Conservation (phyloP, 257 asterid species). For the Solanum sitiens region DNA sequence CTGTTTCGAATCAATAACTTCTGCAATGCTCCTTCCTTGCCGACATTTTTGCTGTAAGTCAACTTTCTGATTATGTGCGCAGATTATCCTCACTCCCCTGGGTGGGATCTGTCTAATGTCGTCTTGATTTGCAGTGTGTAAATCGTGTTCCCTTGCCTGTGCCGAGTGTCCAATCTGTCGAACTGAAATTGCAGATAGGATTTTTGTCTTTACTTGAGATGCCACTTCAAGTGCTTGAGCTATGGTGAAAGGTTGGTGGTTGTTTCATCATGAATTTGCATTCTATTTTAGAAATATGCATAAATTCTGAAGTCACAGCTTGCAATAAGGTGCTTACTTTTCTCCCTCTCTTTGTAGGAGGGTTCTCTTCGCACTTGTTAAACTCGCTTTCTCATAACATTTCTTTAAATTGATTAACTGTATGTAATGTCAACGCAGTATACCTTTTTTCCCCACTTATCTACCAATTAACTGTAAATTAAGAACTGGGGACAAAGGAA, state of each 20-base stretch:
- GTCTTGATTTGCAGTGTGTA: conserved; percentile 61
- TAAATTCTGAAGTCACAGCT: conserved; percentile 5
- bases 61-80: not conserved
- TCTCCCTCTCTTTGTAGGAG: conserved; percentile 20
- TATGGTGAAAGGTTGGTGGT: not conserved
- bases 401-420: conserved; percentile 48
- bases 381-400: conserved; percentile 19
- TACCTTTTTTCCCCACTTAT: conserved; percentile 10
- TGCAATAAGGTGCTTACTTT: not conserved
- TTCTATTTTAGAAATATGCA: not conserved
- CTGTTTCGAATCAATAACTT: conserved; percentile 82
- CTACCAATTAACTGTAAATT: not conserved
- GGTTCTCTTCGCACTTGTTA: conserved; percentile 27
- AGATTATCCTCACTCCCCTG: not conserved
- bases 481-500: not conserved
- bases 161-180: conserved; percentile 86
- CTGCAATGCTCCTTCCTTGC: conserved; percentile 97
- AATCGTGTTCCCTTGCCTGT: conserved; percentile 92
- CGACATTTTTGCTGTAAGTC: conserved; percentile 95
- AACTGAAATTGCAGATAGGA: conserved; percentile 63
- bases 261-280: not conserved
- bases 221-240: conserved; percentile 1
- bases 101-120: conserved; percentile 5
- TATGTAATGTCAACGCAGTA: conserved; percentile 29
- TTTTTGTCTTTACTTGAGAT: conserved; percentile 61